Evolutionary conservation across 257 asterid species (phyloP).

Genomic region (Solanum verrucosum): DNA sequence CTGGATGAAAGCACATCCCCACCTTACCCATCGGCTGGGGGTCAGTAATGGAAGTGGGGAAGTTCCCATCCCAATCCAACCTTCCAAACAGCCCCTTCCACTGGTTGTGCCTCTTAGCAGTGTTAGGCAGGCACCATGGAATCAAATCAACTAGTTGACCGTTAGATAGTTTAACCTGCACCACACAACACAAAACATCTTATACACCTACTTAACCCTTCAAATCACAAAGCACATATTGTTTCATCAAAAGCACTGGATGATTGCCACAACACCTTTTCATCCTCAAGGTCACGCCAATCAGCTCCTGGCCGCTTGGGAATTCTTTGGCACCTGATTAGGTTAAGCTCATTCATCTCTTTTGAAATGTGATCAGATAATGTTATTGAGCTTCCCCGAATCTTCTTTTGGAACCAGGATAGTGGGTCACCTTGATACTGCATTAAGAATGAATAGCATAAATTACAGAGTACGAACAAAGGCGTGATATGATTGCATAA

Average conservation of each 20-base stretch:
- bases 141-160: slow-evolving; percentile 87
- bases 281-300: slow-evolving; percentile 95
- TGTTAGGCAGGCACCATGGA: slow-evolving; percentile 96
- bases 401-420: slow-evolving; percentile 84
- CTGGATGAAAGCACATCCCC: slow-evolving; percentile 97
- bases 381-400: slow-evolving; percentile 47
- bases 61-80: slow-evolving; percentile 96
- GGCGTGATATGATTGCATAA: not conserved
- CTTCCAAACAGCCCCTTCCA: slow-evolving; percentile 97
- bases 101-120: slow-evolving; percentile 98
- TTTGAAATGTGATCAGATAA: slow-evolving; percentile 76
- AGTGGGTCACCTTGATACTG: slow-evolving; percentile 70
- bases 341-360: slow-evolving; percentile 86
- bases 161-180: slow-evolving; percentile 64
- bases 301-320: slow-evolving; percentile 86
- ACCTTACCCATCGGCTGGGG: slow-evolving; percentile 98
- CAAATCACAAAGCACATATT: not conserved
- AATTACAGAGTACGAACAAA: not conserved
- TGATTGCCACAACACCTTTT: slow-evolving; percentile 42
- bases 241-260: not conserved
- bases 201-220: not conserved
- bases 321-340: slow-evolving; percentile 71
- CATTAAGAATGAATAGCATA: slow-evolving; percentile 11
- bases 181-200: not conserved
- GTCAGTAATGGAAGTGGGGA: slow-evolving; percentile 83